phyloP scores from a whole-genome alignment of 106 monocot species.

The Dactylorhiza incarnata region DNA sequence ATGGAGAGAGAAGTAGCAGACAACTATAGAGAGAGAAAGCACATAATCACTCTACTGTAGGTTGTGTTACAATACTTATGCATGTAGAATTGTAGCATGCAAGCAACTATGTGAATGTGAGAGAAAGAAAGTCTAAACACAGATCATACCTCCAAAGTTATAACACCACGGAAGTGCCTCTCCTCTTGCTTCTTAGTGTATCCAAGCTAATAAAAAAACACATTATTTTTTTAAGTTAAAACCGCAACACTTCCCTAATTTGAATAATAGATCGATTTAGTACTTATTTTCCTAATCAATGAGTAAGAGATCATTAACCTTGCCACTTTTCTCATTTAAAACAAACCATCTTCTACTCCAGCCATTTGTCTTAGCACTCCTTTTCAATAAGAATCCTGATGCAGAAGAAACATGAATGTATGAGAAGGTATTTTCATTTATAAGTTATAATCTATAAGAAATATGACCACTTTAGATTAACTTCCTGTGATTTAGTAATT shows the following conservation, averaged over 20 bases:
- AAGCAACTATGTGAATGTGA: neutral
- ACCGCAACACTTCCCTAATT: neutral
- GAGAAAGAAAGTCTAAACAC: neutral
- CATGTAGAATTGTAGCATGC: neutral
- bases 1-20: neutral
- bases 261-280: neutral
- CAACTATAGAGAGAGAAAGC: neutral
- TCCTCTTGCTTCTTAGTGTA: slow-evolving; percentile 98
- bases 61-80: neutral
- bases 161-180: slow-evolving; percentile 91
- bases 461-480: neutral
- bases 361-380: slow-evolving; percentile 82
- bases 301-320: slow-evolving; percentile 35
- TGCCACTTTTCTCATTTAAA: slow-evolving; percentile 93
- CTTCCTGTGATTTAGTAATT: neutral
- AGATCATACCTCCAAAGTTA: slow-evolving; percentile 67
- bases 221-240: neutral
- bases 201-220: slow-evolving; percentile 53
- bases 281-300: neutral
- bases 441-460: neutral
- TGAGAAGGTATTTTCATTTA: neutral
- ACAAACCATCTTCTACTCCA: slow-evolving; percentile 98
- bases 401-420: neutral
- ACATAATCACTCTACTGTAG: neutral
- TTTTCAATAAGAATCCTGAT: slow-evolving; percentile 69